These are phyloP conservation scores for Cinnamomum micranthum DNA, from an alignment of 164 flowering plant species.

Conservation along the genomic window DNA sequence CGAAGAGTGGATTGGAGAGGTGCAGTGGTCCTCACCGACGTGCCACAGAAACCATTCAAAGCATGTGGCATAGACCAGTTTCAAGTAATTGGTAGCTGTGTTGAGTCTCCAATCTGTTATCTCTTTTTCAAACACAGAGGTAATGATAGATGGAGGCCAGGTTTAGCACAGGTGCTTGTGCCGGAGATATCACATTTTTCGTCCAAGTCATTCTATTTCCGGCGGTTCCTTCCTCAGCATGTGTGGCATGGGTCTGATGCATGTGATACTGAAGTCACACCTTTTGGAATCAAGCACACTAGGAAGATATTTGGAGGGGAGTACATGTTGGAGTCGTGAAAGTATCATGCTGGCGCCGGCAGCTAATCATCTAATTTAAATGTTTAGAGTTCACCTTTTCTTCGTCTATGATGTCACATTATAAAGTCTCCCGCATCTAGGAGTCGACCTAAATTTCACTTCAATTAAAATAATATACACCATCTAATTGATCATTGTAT, in stretches of 20 bases:
- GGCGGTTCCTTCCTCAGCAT: constrained; percentile 46
- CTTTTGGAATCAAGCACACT: constrained; percentile 49
- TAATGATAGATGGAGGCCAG: constrained; percentile 59
- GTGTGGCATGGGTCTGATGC: constrained; percentile 61
- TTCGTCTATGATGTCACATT: too few relatives aligned
- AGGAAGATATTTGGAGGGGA: constrained; percentile 38
- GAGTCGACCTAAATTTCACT: too few relatives aligned
- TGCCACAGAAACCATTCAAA: constrained; percentile 46
- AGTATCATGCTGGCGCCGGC: too few relatives aligned
- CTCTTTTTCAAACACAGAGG: constrained; percentile 49
- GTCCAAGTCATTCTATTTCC: constrained; percentile 47
- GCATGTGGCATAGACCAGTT: constrained; percentile 53
- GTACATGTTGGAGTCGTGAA: neutral
- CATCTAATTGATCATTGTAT: too few relatives aligned
- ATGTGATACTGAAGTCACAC: constrained; percentile 51
- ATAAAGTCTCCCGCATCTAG: too few relatives aligned
- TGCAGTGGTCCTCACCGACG: constrained; percentile 28
- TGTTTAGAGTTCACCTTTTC: too few relatives aligned
- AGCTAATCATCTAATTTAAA: too few relatives aligned
- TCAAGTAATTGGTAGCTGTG: constrained; percentile 41
- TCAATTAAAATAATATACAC: too few relatives aligned
- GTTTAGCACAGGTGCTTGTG: constrained; percentile 44
- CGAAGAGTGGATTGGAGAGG: constrained; percentile 27
- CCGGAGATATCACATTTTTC: constrained; percentile 25
- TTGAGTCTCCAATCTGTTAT: constrained; percentile 55